Evolutionary conservation across 108 stramenopile species (phyloP), one percentile per base, ranked within the genome.

Genomic region (Nitzschia sp.): DNA sequence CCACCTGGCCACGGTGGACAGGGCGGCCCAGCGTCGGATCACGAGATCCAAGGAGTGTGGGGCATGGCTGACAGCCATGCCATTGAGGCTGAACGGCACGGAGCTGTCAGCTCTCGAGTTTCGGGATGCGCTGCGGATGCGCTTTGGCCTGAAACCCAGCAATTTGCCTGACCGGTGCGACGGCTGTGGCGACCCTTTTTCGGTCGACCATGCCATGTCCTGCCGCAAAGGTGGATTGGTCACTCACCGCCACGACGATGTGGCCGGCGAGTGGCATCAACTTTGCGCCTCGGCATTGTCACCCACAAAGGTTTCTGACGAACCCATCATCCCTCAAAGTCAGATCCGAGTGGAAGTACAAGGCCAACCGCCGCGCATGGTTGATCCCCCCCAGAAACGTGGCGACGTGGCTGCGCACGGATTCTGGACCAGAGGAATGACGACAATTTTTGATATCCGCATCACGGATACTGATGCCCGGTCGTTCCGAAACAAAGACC

Each of bases 161-260:
- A 33, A 27, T 23, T 47, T 64, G 9, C 68, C 68, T 3, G 62
- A 4, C 13, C n/a, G n/a, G n/a, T n/a, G n/a, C n/a, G n/a, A n/a
- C n/a, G n/a, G n/a, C n/a, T n/a, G n/a, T n/a, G n/a, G n/a, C n/a
- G n/a, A 42, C 23, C 21, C 8, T 9, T 54, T 71, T 19, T 36
- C 63, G 1, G 47, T 68, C 11, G 69, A 77, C 11, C 68, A 77
- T 56, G 68, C 63, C 6, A 54, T 64, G 36, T 46, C 70, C 23
- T 77, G 76, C 55, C 51, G 59, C 19, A n/a, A 64, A 26, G 70
- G 76, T 11, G 76, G 76, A 1, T 33, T 77, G 54, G 59, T 77
- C 34, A 34, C 56, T 54, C 35, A 35, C n/a, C n/a, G n/a, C n/a
- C n/a, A n/a, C n/a, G n/a, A n/a, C n/a, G n/a, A n/a, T n/a, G n/a